Evolutionary conservation across 2,329 filamentous ascomycete genomes (phyloP), one percentile per base, ranked within the genome.

Genomic region (Truncatella angustata): DNA sequence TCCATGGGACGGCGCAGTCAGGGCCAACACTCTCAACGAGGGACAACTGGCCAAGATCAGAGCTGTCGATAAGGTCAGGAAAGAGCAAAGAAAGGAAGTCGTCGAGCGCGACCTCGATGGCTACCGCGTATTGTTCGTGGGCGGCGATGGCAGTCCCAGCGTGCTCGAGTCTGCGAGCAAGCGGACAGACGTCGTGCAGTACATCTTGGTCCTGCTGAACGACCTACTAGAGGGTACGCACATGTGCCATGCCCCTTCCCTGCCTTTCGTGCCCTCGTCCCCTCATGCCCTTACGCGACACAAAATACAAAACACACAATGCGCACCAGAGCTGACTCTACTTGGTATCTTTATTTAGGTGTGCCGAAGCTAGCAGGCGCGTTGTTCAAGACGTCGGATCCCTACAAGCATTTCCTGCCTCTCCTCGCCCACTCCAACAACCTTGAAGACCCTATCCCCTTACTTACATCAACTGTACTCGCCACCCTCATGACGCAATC

Each of bases 1-100:
- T 73, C 92, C 93, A 53, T 99, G 94, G 94, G 93, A 97, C 73
- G 93, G 93, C 64, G 92, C 93, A 64, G 91, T 96, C 60, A 85
- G 94, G 71, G 91, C 91, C 63, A 91, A 92, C 71, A 94, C 91
- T 66, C 89, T 99, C 73, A 96, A 90, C 53, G 93, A 97, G 62
- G 87, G 89, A 61, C 93, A 99, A 73, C 84, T 97, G 63, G 90
- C 88, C 77, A 93, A 92, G 80, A 96, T 99, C 75, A 92, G 92
- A 72, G 90, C 92, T 56, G 90, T 97, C 63, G 94, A 97, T 72
- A 97, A 97, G 75, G 90, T 94, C 60, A 89, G 91, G 71, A 94
- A 91, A 71, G 94, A 97, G 61, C 88, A 91, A 73, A 85, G 92
- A 66, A 87, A 87, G 68, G 84, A 93, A 66, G 87, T 86, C 16